Evolutionary conservation across 352 stramenopile species (phyloP).

Genomic region (Globisporangium uncinulatum): DNA sequence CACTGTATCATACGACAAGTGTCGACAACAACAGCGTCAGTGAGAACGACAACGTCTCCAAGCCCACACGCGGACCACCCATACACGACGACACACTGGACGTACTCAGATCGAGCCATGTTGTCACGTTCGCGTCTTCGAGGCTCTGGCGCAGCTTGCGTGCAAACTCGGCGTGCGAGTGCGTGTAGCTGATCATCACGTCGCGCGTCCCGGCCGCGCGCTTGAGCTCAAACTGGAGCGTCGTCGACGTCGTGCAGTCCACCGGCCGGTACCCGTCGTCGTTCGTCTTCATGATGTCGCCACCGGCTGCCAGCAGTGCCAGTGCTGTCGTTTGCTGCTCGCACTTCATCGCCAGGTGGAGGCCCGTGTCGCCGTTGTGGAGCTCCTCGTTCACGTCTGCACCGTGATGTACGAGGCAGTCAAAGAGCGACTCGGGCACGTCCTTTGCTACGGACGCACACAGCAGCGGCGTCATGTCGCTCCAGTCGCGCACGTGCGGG

Average conservation of each 20-base stretch:
- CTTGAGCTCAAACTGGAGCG: slow-evolving; percentile 78
- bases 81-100: too few relatives aligned
- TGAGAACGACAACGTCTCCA: too few relatives aligned
- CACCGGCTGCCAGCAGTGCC: slow-evolving; percentile 55
- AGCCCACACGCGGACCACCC: too few relatives aligned
- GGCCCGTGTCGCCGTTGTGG: slow-evolving; percentile 56
- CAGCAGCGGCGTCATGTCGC: slow-evolving; percentile 55
- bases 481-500: slow-evolving; percentile 32
- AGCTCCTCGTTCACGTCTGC: slow-evolving; percentile 72
- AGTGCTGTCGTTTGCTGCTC: slow-evolving; percentile 63
- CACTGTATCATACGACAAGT: slow-evolving; percentile 15
- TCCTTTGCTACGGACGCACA: slow-evolving; percentile 45
- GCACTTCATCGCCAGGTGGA: slow-evolving; percentile 64
- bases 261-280: slow-evolving; percentile 54
- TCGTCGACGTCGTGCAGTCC: slow-evolving; percentile 75
- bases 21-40: too few relatives aligned
- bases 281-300: slow-evolving; percentile 75
- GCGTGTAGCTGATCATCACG: slow-evolving; percentile 88
- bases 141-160: slow-evolving; percentile 67
- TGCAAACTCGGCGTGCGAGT: slow-evolving; percentile 77
- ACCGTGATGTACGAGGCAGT: slow-evolving; percentile 39
- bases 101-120: slow-evolving; percentile 66
- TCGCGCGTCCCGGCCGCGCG: slow-evolving; percentile 68
- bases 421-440: slow-evolving; percentile 46
- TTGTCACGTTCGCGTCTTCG: slow-evolving; percentile 73